Evolutionary conservation across 257 asterid species (phyloP).

Genomic region (Euphrasia confusa): DNA sequence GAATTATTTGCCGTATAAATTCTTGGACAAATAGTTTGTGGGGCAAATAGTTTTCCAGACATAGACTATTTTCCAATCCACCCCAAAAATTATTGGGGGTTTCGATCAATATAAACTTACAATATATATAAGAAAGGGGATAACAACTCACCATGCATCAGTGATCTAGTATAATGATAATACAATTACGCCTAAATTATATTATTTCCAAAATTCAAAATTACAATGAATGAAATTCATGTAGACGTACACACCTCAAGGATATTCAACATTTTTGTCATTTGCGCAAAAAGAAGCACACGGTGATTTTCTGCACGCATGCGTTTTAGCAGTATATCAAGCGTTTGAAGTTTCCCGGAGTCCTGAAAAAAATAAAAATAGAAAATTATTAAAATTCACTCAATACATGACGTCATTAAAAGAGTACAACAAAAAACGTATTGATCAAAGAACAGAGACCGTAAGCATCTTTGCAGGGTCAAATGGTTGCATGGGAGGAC

Average conservation of each 20-base stretch:
- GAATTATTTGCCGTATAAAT: too few species aligned
- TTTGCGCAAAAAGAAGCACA: conserved; percentile 91
- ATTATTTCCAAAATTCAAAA: conserved; percentile 16
- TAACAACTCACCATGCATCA: conserved; percentile 7
- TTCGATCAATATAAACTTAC: not conserved
- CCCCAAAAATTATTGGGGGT: not conserved
- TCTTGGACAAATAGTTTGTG: too few species aligned
- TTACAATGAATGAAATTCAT: conserved; percentile 13
- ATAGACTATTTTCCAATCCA: too few species aligned
- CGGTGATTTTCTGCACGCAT: conserved; percentile 86
- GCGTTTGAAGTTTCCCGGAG: conserved; percentile 97
- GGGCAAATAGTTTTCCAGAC: too few species aligned
- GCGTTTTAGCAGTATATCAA: conserved; percentile 83
- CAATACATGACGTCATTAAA: conserved; percentile 2
- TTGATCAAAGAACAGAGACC: conserved; percentile 33
- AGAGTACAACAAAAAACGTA: not conserved
- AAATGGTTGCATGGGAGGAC: conserved; percentile 99
- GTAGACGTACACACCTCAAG: conserved; percentile 58
- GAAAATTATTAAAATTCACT: conserved; percentile 13
- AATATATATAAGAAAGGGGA: conserved; percentile 1
- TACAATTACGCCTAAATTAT: conserved; percentile 8
- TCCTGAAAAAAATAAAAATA: conserved; percentile 51
- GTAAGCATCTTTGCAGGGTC: conserved; percentile 99
- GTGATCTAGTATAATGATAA: conserved; percentile 12
- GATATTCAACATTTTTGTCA: conserved; percentile 95